Conservation (phyloP, 2,329 filamentous ascomycete species). For the Sphaerostilbella broomeana region DNA sequence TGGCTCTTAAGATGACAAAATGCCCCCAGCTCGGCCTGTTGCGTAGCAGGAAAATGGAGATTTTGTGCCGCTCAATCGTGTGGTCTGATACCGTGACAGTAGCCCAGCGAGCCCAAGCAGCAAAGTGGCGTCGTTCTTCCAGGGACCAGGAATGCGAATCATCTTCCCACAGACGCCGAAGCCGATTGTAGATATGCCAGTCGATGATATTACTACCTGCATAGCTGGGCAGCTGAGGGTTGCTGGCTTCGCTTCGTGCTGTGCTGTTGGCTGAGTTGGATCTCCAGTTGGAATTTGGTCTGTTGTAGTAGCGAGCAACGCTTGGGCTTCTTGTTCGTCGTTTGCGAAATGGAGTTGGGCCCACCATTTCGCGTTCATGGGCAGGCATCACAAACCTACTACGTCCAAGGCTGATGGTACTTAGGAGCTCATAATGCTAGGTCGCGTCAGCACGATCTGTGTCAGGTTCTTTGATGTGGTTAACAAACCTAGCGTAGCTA, state of each 20-base stretch:
- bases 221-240: background rate
- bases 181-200: constrained; percentile 5
- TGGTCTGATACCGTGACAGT: background rate
- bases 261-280: too few relatives aligned
- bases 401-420: too few relatives aligned
- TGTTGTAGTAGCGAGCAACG: too few relatives aligned
- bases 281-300: too few relatives aligned
- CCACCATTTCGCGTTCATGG: too few relatives aligned
- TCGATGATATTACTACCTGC: constrained; percentile 5
- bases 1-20: constrained; percentile 6
- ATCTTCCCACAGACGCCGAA: background rate
- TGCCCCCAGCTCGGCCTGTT: constrained; percentile 5
- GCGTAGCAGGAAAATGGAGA: background rate
- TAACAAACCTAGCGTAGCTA: too few relatives aligned
- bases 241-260: background rate
- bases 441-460: too few relatives aligned
- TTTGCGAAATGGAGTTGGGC: too few relatives aligned
- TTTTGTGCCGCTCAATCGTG: background rate
- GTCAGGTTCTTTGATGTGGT: too few relatives aligned
- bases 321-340: too few relatives aligned
- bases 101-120: constrained; percentile 1
- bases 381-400: too few relatives aligned
- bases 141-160: constrained; percentile 1
- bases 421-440: too few relatives aligned
- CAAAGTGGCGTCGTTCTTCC: background rate